Conservation (phyloP, 768 basidiomycete genomes). For the Chlorophyllum brunneum region DNA sequence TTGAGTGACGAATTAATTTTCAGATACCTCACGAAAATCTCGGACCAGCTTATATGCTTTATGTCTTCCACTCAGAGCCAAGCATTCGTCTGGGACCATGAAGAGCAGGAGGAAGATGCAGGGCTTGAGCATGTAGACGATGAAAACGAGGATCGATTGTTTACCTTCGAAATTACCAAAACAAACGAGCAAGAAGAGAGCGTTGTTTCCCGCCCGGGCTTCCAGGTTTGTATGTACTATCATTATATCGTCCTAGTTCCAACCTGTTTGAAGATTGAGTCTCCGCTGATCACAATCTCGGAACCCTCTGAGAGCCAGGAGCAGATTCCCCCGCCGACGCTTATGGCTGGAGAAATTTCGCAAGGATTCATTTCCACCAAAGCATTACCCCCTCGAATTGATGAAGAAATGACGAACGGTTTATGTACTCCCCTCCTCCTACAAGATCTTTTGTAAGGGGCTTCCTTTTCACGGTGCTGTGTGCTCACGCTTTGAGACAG, state of each 20-base stretch:
- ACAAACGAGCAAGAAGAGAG: slow-evolving; percentile 53
- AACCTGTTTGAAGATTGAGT: background rate
- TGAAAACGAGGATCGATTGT: slow-evolving; percentile 47
- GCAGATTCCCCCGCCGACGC: background rate
- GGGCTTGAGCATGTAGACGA: slow-evolving; percentile 31
- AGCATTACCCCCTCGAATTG: background rate
- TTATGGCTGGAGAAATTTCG: background rate
- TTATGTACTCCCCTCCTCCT: background rate
- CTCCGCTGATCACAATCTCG: background rate
- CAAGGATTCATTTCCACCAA: slow-evolving; percentile 5
- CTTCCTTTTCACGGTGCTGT: background rate
- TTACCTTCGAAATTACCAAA: slow-evolving; percentile 51
- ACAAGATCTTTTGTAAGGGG: slow-evolving; percentile 1
- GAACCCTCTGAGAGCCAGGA: background rate
- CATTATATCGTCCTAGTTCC: background rate
- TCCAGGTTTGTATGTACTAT: slow-evolving; percentile 30
- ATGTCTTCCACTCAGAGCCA: slow-evolving; percentile 44
- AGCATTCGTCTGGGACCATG: slow-evolving; percentile 40
- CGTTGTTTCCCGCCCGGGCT: slow-evolving; percentile 39
- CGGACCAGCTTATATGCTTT: slow-evolving; percentile 51
- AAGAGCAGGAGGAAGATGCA: slow-evolving; percentile 20
- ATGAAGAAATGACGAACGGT: background rate
- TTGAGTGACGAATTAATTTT: background rate
- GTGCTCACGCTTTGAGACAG: background rate
- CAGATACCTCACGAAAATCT: slow-evolving; percentile 58